Evolutionary conservation across 2,329 filamentous ascomycete species (phyloP), one percentile per base, ranked within the genome.

Genomic region (Lachnellula willkommii): DNA sequence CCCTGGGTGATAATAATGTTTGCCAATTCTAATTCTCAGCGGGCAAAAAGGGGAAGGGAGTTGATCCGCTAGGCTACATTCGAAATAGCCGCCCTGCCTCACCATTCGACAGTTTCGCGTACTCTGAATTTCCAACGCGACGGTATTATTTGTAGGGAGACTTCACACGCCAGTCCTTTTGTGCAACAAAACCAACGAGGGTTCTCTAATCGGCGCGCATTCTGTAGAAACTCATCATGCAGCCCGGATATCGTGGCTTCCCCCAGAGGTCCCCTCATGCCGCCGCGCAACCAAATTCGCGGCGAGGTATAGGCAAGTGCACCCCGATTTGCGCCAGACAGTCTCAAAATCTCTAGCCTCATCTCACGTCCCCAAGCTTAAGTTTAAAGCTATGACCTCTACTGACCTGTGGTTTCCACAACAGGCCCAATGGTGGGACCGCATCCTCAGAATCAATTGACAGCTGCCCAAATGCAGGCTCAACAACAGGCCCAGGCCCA

Each of bases 401-500:
- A 35, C 52, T 60, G 47, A 55, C 39, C 26, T 28, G 32, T 56
- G 36, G 47, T 36, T 45, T 32, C n/a, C 52, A n/a, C 46, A 37
- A 39, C 53, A 70, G 68, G 65, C 36, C 67, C 67, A 12, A 70
- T 70, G 65, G 59, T 66, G 32, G 66, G 66, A 49, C 42, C 57
- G n/a, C 66, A 69, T 61, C 63, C 61, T 11, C 67, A 66, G 47
- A 58, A 57, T 43, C 76, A 78, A 40, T 69, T 81, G 59, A 81
- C 78, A 40, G 79, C 78, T 61, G 77, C 79, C 24, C 81, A 84
- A 66, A 74, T 82, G 62, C 75, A 77, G 54, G 74, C 78, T 67
- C 74, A 77, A 60, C 70, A 77, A 53, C 74, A 77, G 54, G 72
- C 72, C 55, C 74, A 77, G 60, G 71, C 74, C 56, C 73, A 78